Evolutionary conservation across 345 rosid genomes (phyloP).

Genomic region (Eutrema heterophyllum): DNA sequence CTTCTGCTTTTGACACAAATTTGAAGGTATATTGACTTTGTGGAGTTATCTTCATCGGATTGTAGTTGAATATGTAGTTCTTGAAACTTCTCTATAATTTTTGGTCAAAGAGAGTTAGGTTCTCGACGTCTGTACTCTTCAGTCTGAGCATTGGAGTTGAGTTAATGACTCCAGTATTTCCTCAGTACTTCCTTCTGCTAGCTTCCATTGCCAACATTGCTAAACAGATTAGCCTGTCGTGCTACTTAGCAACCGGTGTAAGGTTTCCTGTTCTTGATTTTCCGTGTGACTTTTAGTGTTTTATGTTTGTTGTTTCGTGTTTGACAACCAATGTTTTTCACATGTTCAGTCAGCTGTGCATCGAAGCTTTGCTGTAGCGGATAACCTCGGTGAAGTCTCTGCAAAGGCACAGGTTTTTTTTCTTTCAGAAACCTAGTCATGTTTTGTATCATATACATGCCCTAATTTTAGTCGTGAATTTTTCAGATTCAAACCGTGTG

Average conservation of each 20-base stretch:
- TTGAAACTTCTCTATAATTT: background rate
- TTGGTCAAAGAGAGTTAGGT: slow-evolving; percentile 70
- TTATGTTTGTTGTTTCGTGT: background rate
- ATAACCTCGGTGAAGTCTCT: slow-evolving; percentile 93
- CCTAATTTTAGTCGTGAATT: background rate
- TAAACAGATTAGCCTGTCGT: slow-evolving; percentile 87
- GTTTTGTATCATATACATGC: background rate
- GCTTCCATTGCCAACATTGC: slow-evolving; percentile 85
- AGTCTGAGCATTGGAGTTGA: slow-evolving; percentile 92
- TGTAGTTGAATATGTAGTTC: background rate
- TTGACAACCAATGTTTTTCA: background rate
- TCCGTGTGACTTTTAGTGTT: background rate
- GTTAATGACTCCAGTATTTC: slow-evolving; percentile 75
- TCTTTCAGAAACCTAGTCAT: background rate
- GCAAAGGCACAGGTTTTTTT: slow-evolving; percentile 74
- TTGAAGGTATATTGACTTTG: slow-evolving; percentile 55
- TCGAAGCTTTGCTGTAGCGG: slow-evolving; percentile 89
- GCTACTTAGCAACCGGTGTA: slow-evolving; percentile 85
- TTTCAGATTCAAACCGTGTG: slow-evolving; percentile 25
- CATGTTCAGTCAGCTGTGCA: slow-evolving; percentile 64
- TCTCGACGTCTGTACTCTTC: slow-evolving; percentile 72
- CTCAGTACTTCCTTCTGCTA: slow-evolving; percentile 69
- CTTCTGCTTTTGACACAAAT: slow-evolving; percentile 88
- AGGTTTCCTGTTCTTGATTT: slow-evolving; percentile 29
- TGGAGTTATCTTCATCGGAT: background rate